Evolutionary conservation across 208 protist genomes (phyloP).

Genomic region (Leishmania guyanensis): DNA sequence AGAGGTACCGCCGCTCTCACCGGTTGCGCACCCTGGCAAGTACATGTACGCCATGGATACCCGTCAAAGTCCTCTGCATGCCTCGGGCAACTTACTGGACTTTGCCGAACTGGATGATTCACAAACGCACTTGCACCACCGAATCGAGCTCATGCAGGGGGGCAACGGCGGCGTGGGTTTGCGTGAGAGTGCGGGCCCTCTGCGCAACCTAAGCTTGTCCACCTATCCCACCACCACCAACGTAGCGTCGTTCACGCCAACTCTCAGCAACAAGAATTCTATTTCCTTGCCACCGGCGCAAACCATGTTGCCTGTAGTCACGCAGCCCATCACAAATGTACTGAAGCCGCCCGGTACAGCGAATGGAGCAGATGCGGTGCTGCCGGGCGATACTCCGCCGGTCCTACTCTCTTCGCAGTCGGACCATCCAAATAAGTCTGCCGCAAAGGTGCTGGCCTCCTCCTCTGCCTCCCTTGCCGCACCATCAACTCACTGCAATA

Average conservation of each 20-base stretch:
- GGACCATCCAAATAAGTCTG: neutral
- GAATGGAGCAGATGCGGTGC: neutral
- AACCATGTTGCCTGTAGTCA: neutral
- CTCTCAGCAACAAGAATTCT: slow-evolving; percentile 9
- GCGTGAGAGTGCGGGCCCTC: slow-evolving; percentile 5
- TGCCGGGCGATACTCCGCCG: neutral
- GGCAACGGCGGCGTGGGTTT: neutral
- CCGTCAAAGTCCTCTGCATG: neutral
- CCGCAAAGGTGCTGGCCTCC: neutral
- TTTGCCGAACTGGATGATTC: slow-evolving; percentile 19
- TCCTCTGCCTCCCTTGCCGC: slow-evolving; percentile 14
- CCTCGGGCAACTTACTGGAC: slow-evolving; percentile 14
- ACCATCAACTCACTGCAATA: slow-evolving; percentile 3
- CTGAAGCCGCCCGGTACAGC: neutral
- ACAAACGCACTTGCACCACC: slow-evolving; percentile 22
- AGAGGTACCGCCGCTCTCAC: neutral
- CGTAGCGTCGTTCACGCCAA: neutral
- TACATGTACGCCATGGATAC: slow-evolving; percentile 17
- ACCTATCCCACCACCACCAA: neutral
- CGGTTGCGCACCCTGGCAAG: neutral
- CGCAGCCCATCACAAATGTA: slow-evolving; percentile 18
- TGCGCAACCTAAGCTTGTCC: slow-evolving; percentile 3
- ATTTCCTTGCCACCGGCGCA: neutral
- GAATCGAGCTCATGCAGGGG: slow-evolving; percentile 10
- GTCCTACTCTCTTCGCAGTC: neutral